These are phyloP conservation scores for Choanephora cucurbitarum DNA, from an alignment of 371 early-diverging fungal genomes.

Conservation along the genomic window DNA sequence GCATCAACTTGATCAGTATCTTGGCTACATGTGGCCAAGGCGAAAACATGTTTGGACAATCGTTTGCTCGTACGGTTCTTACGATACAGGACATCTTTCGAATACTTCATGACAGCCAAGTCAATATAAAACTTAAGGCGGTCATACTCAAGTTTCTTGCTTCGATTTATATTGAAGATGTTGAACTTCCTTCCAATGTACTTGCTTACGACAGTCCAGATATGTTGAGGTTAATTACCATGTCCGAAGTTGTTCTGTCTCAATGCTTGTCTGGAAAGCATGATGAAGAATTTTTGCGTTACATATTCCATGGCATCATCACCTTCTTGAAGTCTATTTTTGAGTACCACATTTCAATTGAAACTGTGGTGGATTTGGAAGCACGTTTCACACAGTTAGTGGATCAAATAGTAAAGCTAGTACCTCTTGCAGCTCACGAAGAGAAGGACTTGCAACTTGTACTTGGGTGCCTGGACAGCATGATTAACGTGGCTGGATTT, in stretches of 20 bases:
- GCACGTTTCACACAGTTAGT: constrained; percentile 15
- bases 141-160: constrained; percentile 32
- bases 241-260: constrained; percentile 17
- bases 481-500: constrained; percentile 44
- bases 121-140: constrained; percentile 22
- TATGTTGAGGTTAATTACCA: constrained; percentile 20
- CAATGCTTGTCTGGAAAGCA: constrained; percentile 11
- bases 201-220: constrained; percentile 25
- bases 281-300: constrained; percentile 2
- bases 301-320: constrained; percentile 31
- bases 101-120: constrained; percentile 13
- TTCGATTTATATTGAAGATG: constrained; percentile 41
- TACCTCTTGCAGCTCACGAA: constrained; percentile 12
- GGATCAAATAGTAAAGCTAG: constrained; percentile 22
- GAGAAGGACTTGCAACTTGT: constrained; percentile 18
- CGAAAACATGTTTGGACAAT: constrained; percentile 53
- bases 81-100: constrained; percentile 28
- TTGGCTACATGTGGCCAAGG: constrained; percentile 54
- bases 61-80: constrained; percentile 46
- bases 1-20: constrained; percentile 39
- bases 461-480: constrained; percentile 39
- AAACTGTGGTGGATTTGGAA: constrained; percentile 22
- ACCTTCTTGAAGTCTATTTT: constrained; percentile 34
- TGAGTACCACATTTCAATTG: constrained; percentile 34
- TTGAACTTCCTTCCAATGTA: constrained; percentile 25